These are phyloP conservation scores for Eucalyptus camaldulensis DNA, from an alignment of 345 rosid genomes.

Conservation along the genomic window DNA sequence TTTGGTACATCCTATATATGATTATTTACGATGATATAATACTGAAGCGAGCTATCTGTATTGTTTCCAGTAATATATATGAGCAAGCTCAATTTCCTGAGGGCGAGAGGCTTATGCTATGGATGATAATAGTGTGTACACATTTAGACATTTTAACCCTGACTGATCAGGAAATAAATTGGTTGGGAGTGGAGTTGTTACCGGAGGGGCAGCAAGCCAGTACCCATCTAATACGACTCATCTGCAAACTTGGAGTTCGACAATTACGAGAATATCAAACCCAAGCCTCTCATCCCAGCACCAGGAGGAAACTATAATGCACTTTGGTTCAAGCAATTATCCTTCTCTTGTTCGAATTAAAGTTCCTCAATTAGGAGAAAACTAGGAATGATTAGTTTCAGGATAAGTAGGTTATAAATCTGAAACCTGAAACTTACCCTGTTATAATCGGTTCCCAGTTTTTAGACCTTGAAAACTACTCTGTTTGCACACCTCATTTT, in stretches of 20 bases:
- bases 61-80: neutral
- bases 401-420: neutral
- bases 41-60: neutral
- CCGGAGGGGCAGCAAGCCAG: conserved; percentile 50
- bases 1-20: neutral
- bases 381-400: neutral
- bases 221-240: no score
- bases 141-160: neutral
- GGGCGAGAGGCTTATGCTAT: neutral
- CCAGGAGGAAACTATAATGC: conserved; percentile 34
- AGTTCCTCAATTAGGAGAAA: no score
- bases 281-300: conserved; percentile 25
- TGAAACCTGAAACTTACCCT: no score
- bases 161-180: conserved; percentile 65
- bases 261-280: conserved; percentile 21
- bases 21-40: neutral
- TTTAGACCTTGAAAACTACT: no score
- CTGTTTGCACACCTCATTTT: no score
- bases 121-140: neutral
- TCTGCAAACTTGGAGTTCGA: conserved; percentile 4
- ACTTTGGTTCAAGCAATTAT: no score
- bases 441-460: accelerated
- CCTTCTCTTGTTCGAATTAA: no score
- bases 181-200: conserved; percentile 63
- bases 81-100: neutral